These are phyloP conservation scores for Amanita pallidorosea DNA, from an alignment of 768 basidiomycete genomes.

Conservation along the genomic window DNA sequence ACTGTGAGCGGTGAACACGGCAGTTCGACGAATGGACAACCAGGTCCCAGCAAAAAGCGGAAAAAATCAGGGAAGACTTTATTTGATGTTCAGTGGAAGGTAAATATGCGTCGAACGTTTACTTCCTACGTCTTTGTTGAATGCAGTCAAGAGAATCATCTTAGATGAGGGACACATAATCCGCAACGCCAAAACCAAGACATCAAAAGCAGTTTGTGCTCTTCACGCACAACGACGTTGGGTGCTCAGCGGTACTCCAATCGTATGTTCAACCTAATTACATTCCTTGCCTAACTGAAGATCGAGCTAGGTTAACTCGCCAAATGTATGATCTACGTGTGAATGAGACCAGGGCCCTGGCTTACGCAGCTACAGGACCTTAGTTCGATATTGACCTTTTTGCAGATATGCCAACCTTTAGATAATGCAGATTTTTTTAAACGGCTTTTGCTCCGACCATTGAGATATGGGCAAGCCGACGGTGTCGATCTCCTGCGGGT, in stretches of 20 bases:
- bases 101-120: conserved; percentile 12
- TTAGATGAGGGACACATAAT: conserved; percentile 87
- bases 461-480: conserved; percentile 54
- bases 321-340: conserved; percentile 30
- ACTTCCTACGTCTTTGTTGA: neutral
- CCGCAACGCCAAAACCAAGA: conserved; percentile 81
- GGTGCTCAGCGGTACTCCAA: conserved; percentile 81
- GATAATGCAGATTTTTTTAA: conserved; percentile 81
- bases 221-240: conserved; percentile 66
- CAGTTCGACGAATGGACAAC: conserved; percentile 11
- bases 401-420: conserved; percentile 76
- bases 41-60: conserved; percentile 42
- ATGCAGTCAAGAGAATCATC: conserved; percentile 46
- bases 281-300: neutral
- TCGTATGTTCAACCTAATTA: conserved; percentile 39
- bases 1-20: conserved; percentile 50
- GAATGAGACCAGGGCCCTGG: neutral
- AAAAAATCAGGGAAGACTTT: conserved; percentile 49
- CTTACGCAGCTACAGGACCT: conserved; percentile 48
- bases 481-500: conserved; percentile 69
- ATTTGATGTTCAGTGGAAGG: conserved; percentile 78
- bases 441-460: conserved; percentile 64
- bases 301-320: conserved; percentile 60
- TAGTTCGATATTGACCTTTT: conserved; percentile 76
- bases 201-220: conserved; percentile 56